Conservation (phyloP, 129 eudicot genomes). For the Lactuca sativa region DNA sequence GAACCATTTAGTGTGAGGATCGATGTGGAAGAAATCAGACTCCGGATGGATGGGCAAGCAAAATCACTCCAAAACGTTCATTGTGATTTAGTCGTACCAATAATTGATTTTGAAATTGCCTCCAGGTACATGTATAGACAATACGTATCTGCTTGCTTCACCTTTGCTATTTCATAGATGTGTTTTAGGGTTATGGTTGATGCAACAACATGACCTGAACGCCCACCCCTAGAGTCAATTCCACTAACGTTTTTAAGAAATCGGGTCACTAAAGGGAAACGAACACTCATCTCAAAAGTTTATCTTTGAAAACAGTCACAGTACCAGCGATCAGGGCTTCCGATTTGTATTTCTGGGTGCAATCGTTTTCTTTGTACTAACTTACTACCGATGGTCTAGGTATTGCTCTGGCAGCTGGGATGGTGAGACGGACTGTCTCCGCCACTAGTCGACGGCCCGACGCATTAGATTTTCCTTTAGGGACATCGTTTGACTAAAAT, state of each 20-base stretch:
- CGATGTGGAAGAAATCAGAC: too few relatives aligned
- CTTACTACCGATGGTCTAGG: too few relatives aligned
- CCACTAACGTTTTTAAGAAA: conserved; percentile 75
- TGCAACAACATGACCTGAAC: conserved; percentile 59
- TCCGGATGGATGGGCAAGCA: too few relatives aligned
- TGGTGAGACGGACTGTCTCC: conserved; percentile 71
- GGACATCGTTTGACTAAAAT: too few relatives aligned
- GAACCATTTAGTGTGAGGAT: too few relatives aligned
- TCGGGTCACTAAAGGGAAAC: conserved; percentile 71
- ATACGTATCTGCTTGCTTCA: conserved; percentile 63
- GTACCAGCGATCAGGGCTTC: conserved; percentile 16
- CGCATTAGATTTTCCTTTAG: too few relatives aligned
- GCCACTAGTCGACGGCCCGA: conserved; percentile 21
- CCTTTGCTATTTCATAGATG: conserved; percentile 71
- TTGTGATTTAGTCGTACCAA: conserved; percentile 56
- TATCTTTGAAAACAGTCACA: conserved; percentile 39
- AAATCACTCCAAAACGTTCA: neutral
- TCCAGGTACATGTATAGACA: conserved; percentile 66
- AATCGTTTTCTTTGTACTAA: conserved; percentile 17
- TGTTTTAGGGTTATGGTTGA: conserved; percentile 63
- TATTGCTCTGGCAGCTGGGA: too few relatives aligned
- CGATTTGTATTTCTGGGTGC: conserved; percentile 21
- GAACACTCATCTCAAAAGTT: conserved; percentile 22
- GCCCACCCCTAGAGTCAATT: conserved; percentile 51
- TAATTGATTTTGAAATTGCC: conserved; percentile 57